Conservation (phyloP, 768 basidiomycete species). For the Neoboletus subvelutipes region DNA sequence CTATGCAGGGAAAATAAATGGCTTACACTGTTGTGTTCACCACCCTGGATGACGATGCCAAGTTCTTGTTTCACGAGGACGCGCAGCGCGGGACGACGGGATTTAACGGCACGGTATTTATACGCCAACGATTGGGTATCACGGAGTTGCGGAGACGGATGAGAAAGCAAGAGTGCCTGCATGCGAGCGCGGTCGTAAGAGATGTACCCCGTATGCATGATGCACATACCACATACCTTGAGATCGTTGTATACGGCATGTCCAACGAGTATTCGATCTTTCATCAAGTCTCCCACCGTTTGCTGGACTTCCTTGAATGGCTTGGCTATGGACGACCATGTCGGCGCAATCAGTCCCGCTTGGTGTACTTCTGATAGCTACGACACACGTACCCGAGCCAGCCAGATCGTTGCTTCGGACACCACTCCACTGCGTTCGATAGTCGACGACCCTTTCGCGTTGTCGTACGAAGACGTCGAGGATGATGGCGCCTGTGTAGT, state of each 20-base stretch:
- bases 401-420: slow-evolving; percentile 65
- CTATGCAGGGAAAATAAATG: not conserved
- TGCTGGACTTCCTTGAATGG: slow-evolving; percentile 79
- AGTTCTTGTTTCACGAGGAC: slow-evolving; percentile 80
- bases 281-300: slow-evolving; percentile 69
- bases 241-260: slow-evolving; percentile 92
- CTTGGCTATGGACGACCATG: slow-evolving; percentile 48
- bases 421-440: too few relatives aligned
- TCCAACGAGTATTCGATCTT: slow-evolving; percentile 80
- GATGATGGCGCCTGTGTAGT: slow-evolving; percentile 73
- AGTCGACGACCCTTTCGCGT: too few relatives aligned
- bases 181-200: not conserved
- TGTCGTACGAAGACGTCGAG: too few relatives aligned
- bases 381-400: slow-evolving; percentile 44
- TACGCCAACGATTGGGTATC: too few relatives aligned
- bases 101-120: slow-evolving; percentile 59
- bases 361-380: too few relatives aligned
- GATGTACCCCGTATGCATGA: not conserved
- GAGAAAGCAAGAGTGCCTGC: slow-evolving; percentile 65
- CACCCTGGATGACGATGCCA: slow-evolving; percentile 75
- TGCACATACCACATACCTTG: too few relatives aligned
- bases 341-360: not conserved
- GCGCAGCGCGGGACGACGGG: slow-evolving; percentile 71
- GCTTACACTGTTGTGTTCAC: slow-evolving; percentile 88
- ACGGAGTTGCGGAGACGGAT: slow-evolving; percentile 44